phyloP scores from a whole-genome alignment of 352 stramenopile genomes.

The Globisporangium mamillatum region DNA sequence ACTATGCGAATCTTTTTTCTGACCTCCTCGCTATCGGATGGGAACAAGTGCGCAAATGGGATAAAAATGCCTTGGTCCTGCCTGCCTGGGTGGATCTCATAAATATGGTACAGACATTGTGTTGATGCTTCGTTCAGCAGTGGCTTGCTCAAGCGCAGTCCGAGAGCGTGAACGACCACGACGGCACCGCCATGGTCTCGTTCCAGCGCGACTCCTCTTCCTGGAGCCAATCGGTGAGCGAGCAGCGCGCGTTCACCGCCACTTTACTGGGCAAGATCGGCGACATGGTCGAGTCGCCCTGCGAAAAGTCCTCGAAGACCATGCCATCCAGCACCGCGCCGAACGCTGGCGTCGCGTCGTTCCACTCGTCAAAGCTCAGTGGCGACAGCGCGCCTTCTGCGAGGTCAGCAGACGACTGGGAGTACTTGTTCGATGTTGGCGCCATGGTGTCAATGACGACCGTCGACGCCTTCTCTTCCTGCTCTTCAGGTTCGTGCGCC shows the following conservation, averaged over 20 bases:
- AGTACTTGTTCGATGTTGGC: conserved; percentile 28
- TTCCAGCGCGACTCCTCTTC: conserved; percentile 60
- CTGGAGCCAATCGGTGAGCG: conserved; percentile 53
- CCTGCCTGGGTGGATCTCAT: background rate
- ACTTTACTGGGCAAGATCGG: conserved; percentile 8
- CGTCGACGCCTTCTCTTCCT: background rate
- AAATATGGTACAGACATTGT: conserved; percentile 16
- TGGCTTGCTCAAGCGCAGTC: conserved; percentile 32
- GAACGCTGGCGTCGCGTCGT: conserved; percentile 31
- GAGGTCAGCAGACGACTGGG: background rate
- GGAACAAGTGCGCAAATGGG: background rate
- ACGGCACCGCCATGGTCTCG: conserved; percentile 44
- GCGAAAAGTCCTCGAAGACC: conserved; percentile 43
- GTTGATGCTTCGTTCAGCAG: background rate
- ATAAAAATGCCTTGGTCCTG: conserved; percentile 7
- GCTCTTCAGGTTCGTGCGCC: background rate
- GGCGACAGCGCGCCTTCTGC: conserved; percentile 35
- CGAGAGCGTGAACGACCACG: conserved; percentile 55
- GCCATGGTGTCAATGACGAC: conserved; percentile 15
- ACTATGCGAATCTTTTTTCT: background rate
- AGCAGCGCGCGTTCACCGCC: conserved; percentile 22
- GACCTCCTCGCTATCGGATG: background rate
- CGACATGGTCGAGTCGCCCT: conserved; percentile 27
- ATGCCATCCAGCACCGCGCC: conserved; percentile 46
- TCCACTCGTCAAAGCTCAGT: conserved; percentile 66